Conservation (phyloP, 768 basidiomycete genomes). For the Amanita polypyramis region DNA sequence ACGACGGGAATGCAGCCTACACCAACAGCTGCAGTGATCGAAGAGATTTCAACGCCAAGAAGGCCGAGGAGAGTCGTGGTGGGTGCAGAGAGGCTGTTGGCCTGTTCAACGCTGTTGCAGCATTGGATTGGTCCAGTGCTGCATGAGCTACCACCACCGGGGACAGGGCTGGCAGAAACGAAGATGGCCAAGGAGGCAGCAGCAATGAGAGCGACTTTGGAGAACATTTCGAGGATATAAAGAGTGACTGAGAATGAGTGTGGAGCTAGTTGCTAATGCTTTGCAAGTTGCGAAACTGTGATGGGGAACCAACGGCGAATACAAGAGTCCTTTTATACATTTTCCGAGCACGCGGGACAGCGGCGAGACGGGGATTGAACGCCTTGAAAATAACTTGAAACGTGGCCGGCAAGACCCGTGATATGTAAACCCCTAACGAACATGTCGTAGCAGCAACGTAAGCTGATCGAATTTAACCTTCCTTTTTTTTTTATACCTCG, state of each 20-base stretch:
- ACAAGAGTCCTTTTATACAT: not conserved
- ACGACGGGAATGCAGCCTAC: conserved; percentile 14
- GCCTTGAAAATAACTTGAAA: not conserved
- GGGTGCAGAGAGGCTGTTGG: conserved; percentile 4
- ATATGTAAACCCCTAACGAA: too few relatives aligned
- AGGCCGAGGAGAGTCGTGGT: conserved; percentile 8
- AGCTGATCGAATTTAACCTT: too few relatives aligned
- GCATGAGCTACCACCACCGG: conserved; percentile 14
- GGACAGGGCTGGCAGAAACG: conserved; percentile 19
- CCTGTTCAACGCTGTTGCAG: conserved; percentile 15
- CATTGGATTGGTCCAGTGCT: conserved; percentile 20
- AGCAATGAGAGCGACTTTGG: conserved; percentile 17
- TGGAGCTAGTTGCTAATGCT: not conserved
- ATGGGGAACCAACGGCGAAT: not conserved
- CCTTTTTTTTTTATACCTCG: too few relatives aligned
- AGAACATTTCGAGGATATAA: conserved; percentile 15
- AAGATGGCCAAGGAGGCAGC: conserved; percentile 17
- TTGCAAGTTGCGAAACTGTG: not conserved
- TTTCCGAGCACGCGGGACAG: not conserved
- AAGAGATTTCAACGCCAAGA: conserved; percentile 3
- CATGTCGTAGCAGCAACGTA: too few relatives aligned
- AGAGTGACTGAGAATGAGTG: conserved; percentile 6
- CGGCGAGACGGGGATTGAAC: not conserved
- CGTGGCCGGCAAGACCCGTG: not conserved
- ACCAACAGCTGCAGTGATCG: conserved; percentile 13